Base-by-base conservation (phyloP, 345 rosid genomes). In the Isatis tinctoria region DNA sequence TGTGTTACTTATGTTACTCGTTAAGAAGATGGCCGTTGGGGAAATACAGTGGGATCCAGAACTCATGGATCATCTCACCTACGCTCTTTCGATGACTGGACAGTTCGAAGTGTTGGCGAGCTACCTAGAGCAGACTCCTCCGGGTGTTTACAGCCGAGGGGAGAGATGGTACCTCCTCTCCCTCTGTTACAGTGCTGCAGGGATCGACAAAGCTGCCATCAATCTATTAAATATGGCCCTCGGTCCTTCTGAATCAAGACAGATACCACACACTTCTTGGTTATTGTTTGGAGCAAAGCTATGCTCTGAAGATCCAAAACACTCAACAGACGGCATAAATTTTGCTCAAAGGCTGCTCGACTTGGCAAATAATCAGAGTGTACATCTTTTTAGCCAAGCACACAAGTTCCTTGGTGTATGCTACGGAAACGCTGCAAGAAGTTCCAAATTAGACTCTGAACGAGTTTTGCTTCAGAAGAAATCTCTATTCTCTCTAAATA, bases 81-180 rank as follows among this genome's bases (percentile, higher is more conserved):
- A 78, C 65, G 97, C 94, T 16, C 89, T 96, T 28, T 86, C 98
- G 35, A 72, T 92, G 75, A 71, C 87, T 3, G 96, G 91, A 51
- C 86, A 84, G 54, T 89, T 75, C 70, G 91, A 89, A 65, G 74
- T 87, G 69, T 70, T 92, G 63, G 97, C 96, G 5, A 78, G 76
- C 70, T 86, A 90, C 78, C 82, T 87, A 52, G 98, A 92, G 84
- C 89, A 83, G 83, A 84, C 72, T 65, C 83, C 85, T 75, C 99
- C 98, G 0, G 91, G 94, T 45, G 78, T 79, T 67, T 96, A 88
- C 56, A 70, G 69, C 40, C 83, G 96, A 66, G 85, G 85, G 37
- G 96, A 89, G 56, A 88, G 99, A 80, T 96, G 98, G 97, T 87
- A 87, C 80, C 69, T 85, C 76, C 96, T 96, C 57, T 94, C 97